These are phyloP conservation scores for Penicillium nucicola DNA, from an alignment of 495 filamentous ascomycete genomes.

Conservation along the genomic window DNA sequence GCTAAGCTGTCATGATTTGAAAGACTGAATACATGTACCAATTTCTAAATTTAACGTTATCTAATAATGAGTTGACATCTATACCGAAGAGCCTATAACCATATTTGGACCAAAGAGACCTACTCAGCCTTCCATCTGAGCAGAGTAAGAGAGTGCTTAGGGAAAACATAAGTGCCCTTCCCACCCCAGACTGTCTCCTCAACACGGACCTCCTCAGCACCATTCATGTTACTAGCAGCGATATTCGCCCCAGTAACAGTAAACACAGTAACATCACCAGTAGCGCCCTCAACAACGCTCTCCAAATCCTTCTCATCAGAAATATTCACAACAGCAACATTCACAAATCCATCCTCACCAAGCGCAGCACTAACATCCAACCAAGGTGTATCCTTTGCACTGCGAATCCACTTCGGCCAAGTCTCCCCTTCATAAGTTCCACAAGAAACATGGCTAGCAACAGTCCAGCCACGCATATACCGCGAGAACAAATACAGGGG, in stretches of 20 bases:
- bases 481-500: conserved; percentile 66
- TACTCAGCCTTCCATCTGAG: conserved; percentile 59
- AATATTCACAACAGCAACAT: conserved; percentile 68
- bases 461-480: conserved; percentile 70
- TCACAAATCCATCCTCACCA: conserved; percentile 59
- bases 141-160: conserved; percentile 63
- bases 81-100: conserved; percentile 1
- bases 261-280: conserved; percentile 48
- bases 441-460: conserved; percentile 58
- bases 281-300: conserved; percentile 52
- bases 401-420: conserved; percentile 60
- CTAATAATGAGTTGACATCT: background rate
- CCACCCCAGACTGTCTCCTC: conserved; percentile 60
- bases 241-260: conserved; percentile 56
- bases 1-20: background rate
- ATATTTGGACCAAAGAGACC: background rate
- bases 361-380: conserved; percentile 67
- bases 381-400: conserved; percentile 63
- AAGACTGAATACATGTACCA: background rate
- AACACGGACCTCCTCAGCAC: conserved; percentile 57
- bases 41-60: too few relatives aligned
- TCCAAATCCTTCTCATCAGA: conserved; percentile 55
- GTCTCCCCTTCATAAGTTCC: conserved; percentile 62
- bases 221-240: conserved; percentile 56
- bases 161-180: conserved; percentile 55